phyloP scores from a whole-genome alignment of 2,329 filamentous ascomycete genomes.

The Emergomyces africanus region DNA sequence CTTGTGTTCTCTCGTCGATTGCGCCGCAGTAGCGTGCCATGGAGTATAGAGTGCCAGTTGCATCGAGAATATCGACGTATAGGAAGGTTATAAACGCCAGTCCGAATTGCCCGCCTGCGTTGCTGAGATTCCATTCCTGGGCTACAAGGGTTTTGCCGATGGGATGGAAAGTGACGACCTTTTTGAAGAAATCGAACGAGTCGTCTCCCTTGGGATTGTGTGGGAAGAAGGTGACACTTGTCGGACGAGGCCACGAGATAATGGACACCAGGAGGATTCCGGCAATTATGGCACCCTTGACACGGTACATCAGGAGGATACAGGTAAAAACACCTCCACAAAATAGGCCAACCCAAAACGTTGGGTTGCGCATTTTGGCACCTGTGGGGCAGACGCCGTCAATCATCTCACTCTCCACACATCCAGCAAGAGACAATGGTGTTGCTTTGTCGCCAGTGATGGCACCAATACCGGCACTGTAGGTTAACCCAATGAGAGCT shows the following conservation, averaged over 20 bases:
- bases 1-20: constrained; percentile 69
- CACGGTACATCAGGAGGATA: constrained; percentile 69
- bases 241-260: constrained; percentile 74
- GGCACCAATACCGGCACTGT: constrained; percentile 69
- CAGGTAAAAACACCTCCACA: constrained; percentile 70
- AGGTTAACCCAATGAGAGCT: constrained; percentile 53
- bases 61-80: constrained; percentile 81
- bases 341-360: constrained; percentile 83
- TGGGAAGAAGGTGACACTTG: constrained; percentile 69
- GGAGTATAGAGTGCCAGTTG: constrained; percentile 74
- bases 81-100: constrained; percentile 79
- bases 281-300: constrained; percentile 75
- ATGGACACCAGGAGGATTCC: constrained; percentile 75
- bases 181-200: constrained; percentile 74
- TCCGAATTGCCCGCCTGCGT: constrained; percentile 62
- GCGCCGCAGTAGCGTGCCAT: constrained; percentile 77
- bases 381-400: constrained; percentile 48
- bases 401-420: constrained; percentile 38
- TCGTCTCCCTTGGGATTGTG: constrained; percentile 55
- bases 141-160: constrained; percentile 57
- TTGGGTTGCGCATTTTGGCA: constrained; percentile 68
- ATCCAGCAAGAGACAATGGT: constrained; percentile 65
- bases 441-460: constrained; percentile 56
- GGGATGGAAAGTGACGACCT: constrained; percentile 72
- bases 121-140: constrained; percentile 59